These are phyloP conservation scores for Dioscorea alata DNA, from an alignment of 106 monocot genomes.

Conservation along the genomic window DNA sequence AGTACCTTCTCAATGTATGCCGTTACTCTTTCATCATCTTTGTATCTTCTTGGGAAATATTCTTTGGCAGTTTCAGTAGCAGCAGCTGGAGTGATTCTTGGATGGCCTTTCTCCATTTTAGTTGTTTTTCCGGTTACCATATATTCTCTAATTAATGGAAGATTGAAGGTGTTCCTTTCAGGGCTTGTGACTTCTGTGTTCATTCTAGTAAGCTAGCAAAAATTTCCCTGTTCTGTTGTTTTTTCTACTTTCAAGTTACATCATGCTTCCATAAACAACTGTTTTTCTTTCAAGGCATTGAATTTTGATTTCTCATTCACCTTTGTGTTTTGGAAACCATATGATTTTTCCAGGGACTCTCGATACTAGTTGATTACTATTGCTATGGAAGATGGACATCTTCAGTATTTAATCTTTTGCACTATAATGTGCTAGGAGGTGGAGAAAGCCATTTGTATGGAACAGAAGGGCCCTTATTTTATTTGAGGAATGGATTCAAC, in stretches of 20 bases:
- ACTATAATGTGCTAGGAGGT: slow-evolving; percentile 90
- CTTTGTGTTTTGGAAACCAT: background rate
- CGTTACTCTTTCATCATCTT: slow-evolving; percentile 86
- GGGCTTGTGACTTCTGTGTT: slow-evolving; percentile 55
- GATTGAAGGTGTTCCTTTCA: slow-evolving; percentile 53
- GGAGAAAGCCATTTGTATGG: slow-evolving; percentile 98
- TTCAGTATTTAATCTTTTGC: slow-evolving; percentile 80
- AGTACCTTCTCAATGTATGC: slow-evolving; percentile 99
- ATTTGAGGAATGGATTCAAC: slow-evolving; percentile 96
- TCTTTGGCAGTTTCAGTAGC: slow-evolving; percentile 81
- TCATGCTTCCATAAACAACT: too few species aligned
- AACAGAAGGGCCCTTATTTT: slow-evolving; percentile 69
- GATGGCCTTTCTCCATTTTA: slow-evolving; percentile 95
- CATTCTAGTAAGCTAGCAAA: slow-evolving; percentile 58
- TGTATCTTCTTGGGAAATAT: slow-evolving; percentile 80
- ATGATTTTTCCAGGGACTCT: slow-evolving; percentile 54
- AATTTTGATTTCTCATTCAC: too few species aligned
- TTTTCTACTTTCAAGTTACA: too few species aligned
- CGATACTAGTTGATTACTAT: slow-evolving; percentile 59
- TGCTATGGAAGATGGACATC: slow-evolving; percentile 89
- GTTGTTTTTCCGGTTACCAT: slow-evolving; percentile 72
- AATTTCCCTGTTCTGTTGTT: background rate
- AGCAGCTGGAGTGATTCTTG: slow-evolving; percentile 80
- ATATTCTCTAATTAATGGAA: slow-evolving; percentile 62
- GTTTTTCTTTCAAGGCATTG: too few species aligned